Evolutionary conservation across 371 early-diverging fungal species (phyloP).

Genomic region (Mucor irregularis): DNA sequence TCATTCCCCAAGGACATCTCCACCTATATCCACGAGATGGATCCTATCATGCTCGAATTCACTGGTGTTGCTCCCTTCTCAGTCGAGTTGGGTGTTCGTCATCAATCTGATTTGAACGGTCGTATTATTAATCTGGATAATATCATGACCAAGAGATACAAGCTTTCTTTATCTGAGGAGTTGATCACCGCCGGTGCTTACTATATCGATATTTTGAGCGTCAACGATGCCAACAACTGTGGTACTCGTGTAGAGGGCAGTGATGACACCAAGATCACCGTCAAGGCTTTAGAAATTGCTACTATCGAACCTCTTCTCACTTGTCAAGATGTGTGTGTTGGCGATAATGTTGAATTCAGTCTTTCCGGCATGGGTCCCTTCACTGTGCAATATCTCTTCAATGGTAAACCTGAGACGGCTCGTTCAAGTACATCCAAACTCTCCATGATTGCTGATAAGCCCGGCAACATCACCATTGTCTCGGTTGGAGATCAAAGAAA

Average conservation of each 20-base stretch:
- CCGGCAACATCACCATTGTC: conserved; percentile 55
- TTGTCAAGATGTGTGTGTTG: conserved; percentile 49
- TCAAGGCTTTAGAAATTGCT: conserved; percentile 50
- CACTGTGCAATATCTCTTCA: conserved; percentile 44
- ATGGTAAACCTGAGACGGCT: conserved; percentile 35
- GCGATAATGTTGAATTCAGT: conserved; percentile 48
- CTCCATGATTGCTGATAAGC: conserved; percentile 50
- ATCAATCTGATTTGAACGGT: conserved; percentile 35
- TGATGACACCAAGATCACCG: conserved; percentile 12
- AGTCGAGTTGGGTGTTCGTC: conserved; percentile 38
- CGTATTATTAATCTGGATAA: conserved; percentile 27
- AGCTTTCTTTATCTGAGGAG: conserved; percentile 29
- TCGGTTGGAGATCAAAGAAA: conserved; percentile 56
- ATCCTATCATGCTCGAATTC: conserved; percentile 37
- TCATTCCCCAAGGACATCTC: conserved; percentile 43
- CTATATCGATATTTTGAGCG: conserved; percentile 31
- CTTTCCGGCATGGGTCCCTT: conserved; percentile 47
- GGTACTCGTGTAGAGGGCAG: conserved; percentile 14
- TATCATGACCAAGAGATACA: conserved; percentile 32
- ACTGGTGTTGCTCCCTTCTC: conserved; percentile 52
- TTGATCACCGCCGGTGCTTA: conserved; percentile 41
- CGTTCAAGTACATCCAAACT: conserved; percentile 31
- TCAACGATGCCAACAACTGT: conserved; percentile 53
- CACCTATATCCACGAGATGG: conserved; percentile 41
- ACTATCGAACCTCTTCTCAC: conserved; percentile 38